These are phyloP conservation scores for Haplosporangium sp. DNA, from an alignment of 371 early-diverging fungal species.

Conservation along the genomic window DNA sequence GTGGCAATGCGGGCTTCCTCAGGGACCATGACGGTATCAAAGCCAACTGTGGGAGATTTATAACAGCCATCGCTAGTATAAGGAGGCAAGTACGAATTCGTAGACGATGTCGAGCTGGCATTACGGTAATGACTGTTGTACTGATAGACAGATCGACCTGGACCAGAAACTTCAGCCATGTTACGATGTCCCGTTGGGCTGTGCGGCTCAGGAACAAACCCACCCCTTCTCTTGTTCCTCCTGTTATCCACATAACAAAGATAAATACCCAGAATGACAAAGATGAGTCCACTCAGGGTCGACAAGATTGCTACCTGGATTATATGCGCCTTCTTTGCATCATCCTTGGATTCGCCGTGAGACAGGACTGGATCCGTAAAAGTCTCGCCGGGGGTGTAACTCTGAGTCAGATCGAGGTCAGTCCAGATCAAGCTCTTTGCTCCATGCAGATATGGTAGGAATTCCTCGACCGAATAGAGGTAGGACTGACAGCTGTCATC, in stretches of 20 bases:
- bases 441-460: slow-evolving; percentile 12
- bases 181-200: slow-evolving; percentile 8
- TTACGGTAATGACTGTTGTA: slow-evolving; percentile 21
- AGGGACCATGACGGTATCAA: slow-evolving; percentile 3
- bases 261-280: slow-evolving; percentile 17
- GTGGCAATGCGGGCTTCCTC: slow-evolving; percentile 6
- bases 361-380: slow-evolving; percentile 18
- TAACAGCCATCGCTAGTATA: slow-evolving; percentile 12
- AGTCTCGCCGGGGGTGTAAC: slow-evolving; percentile 12
- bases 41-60: background rate
- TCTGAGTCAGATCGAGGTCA: background rate
- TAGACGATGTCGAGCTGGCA: slow-evolving; percentile 14
- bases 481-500: slow-evolving; percentile 28
- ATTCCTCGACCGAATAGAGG: slow-evolving; percentile 26
- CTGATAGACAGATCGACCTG: slow-evolving; percentile 21
- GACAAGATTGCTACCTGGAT: slow-evolving; percentile 16
- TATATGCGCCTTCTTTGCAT: background rate
- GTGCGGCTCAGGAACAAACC: slow-evolving; percentile 20
- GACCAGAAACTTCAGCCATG: slow-evolving; percentile 31
- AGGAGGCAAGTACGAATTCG: slow-evolving; percentile 28
- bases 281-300: background rate
- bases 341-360: background rate
- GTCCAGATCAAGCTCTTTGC: slow-evolving; percentile 23
- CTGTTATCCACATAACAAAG: slow-evolving; percentile 26
- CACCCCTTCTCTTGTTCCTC: slow-evolving; percentile 15